Base-by-base conservation (phyloP, 2,329 filamentous ascomycete genomes). In the Claviceps monticola region DNA sequence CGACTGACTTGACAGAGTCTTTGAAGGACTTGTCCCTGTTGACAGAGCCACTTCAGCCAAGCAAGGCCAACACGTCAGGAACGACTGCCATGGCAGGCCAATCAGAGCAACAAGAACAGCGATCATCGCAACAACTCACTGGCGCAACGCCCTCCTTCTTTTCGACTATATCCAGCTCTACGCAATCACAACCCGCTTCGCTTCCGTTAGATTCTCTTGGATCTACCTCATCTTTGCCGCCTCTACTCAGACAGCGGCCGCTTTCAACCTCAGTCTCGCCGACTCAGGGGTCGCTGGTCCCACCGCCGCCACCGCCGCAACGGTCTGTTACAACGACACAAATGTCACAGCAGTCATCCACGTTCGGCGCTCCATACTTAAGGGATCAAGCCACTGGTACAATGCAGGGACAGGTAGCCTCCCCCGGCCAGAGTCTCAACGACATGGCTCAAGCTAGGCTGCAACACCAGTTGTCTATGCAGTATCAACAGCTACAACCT, bases 251-350 rank as follows among this genome's bases (percentile, higher is more conserved):
- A 57, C 83, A 88, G 64, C 75, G 88, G 56, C 89, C 88, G 45
- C 71, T 80, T 53, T 77, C 84, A 39, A 86, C 88, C 47, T 81
- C 84, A 55, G 72, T 71, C 45, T 71, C 76, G 55, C 76, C 79
- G 53, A 75, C 73, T 44, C 74, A 79, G 58, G 71, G 78, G 41
- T 79, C 80, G 17, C 73, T 95, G 39, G 79, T 90, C 55, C 88
- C 89, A 56, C 88, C 89, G 7, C 88, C 80, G 7, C 88, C 80
- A 36, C 42, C 50, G 17, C 88, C 89, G 11, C 79, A 82, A 50
- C 79, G 93, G 55, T 85, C 93, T 7, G 75, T 93, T 13, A 96
- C 91, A 42, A 91, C 93, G 41, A 91, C 93, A 26, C 86, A 88
- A 64, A 86, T 88, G 51, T 84, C 80, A 48, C 84, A 85, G 62